Base-by-base conservation (phyloP, 176 grass and related monocot species). In the Eleusine indica region DNA sequence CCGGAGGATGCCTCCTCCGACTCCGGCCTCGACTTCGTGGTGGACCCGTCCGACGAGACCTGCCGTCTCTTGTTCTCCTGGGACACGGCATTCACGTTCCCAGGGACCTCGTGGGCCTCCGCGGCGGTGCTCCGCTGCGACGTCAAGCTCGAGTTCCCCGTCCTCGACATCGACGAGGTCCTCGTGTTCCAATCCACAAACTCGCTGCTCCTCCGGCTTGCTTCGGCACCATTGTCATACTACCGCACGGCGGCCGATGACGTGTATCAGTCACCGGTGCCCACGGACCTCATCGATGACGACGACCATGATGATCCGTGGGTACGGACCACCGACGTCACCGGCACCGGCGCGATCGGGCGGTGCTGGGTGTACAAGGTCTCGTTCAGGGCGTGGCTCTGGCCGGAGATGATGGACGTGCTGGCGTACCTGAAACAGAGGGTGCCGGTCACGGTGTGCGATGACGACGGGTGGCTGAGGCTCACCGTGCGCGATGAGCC, bases 171-270 rank as follows among this genome's bases (percentile, higher is more conserved):
- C 47, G 51, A 21, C 1, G 85, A 98, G 78, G 66, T 87, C 61
- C 54, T 43, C 63, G 10, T 85, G 1, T 90, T 82, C 75, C 70
- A 21, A 7, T 56, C 60, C 42, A 52, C 69, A 38, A 83, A 71
- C 79, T 71, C 80, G 10, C 82, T 98, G 82, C 86, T 93, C 5
- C 57, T 98, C 41, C 90, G 85, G 21, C 57, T 95, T 5, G 4
- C 14, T 15, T 77, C 89, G 0, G 30, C 82, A 3, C 90, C 92
- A 5, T 53, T 38, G 32, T 32, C 90, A 0, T 88, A 79, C 60
- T 95, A 98, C 81, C 89, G 90, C 62, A 98, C 91, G 29, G 90
- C 92, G 0, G 95, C 91, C 42, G 92, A 95, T 75, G 95, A 93
- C 85, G 93, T 94, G 67, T 53, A 86, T 38, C 82, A 56, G 15